phyloP scores from a whole-genome alignment of 78 protist species.

The Polysphondylium violaceum region DNA sequence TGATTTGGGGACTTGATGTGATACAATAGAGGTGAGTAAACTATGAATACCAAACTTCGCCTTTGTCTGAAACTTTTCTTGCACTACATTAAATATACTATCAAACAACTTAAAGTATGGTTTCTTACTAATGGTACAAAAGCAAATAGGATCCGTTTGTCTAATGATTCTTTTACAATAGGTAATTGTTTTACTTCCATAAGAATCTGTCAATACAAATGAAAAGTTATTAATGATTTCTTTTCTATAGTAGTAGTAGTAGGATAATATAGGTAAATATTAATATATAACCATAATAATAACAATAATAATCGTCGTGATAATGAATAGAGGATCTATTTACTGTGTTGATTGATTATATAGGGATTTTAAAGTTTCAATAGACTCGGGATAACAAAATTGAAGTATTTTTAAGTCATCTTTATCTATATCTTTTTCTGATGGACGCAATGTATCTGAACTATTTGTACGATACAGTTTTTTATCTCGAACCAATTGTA shows the following conservation, averaged over 20 bases:
- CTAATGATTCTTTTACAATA: conserved; percentile 61
- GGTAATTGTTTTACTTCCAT: conserved; percentile 53
- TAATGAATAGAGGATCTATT: neutral
- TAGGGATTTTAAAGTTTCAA: neutral
- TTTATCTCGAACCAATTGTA: neutral
- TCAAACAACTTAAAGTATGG: conserved; percentile 71
- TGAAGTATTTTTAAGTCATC: conserved; percentile 47
- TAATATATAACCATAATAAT: neutral
- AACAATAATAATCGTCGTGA: neutral
- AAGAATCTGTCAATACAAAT: conserved; percentile 66
- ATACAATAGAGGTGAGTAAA: conserved; percentile 8
- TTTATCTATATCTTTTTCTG: conserved; percentile 14
- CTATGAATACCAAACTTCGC: conserved; percentile 29
- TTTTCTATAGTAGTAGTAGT: neutral
- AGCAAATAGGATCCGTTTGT: conserved; percentile 23
- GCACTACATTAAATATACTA: conserved; percentile 6
- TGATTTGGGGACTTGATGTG: conserved; percentile 4
- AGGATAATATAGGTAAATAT: neutral
- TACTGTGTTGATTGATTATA: conserved; percentile 11
- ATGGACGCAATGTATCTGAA: too few relatives aligned
- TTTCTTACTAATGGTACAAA: conserved; percentile 31
- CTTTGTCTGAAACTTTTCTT: conserved; percentile 36
- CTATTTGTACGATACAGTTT: too few relatives aligned
- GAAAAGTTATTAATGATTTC: conserved; percentile 22
- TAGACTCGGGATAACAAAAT: conserved; percentile 70